These are phyloP conservation scores for Linum usitatissimum DNA, from an alignment of 345 rosid genomes.

Conservation along the genomic window DNA sequence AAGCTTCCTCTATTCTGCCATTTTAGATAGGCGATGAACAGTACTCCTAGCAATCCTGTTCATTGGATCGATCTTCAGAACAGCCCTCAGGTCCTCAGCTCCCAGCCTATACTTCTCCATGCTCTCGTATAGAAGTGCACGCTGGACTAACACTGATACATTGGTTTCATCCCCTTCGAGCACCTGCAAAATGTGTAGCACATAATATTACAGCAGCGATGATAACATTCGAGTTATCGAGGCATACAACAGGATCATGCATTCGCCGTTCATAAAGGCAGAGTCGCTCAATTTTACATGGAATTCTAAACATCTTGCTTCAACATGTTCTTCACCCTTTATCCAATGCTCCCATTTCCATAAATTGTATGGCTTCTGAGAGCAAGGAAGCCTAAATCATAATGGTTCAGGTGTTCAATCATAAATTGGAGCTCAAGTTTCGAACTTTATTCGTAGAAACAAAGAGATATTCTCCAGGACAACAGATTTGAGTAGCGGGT, in stretches of 20 bases:
- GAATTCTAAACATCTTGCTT: no score
- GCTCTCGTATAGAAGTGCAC: slow-evolving; percentile 90
- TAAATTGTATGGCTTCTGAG: no score
- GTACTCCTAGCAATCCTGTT: slow-evolving; percentile 96
- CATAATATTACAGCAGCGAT: not conserved
- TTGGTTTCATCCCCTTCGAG: slow-evolving; percentile 58
- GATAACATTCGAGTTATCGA: not conserved
- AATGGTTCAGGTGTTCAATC: no score
- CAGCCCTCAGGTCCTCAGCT: slow-evolving; percentile 88
- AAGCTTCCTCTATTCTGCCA: slow-evolving; percentile 42
- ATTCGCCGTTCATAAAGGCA: no score
- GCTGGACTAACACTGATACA: slow-evolving; percentile 68
- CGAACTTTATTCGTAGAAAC: no score
- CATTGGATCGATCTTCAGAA: slow-evolving; percentile 75
- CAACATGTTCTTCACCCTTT: no score
- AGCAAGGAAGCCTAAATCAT: no score
- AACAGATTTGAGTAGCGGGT: not conserved
- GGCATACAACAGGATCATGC: not conserved
- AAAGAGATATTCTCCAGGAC: not conserved
- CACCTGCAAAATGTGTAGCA: slow-evolving; percentile 35
- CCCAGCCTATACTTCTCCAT: slow-evolving; percentile 98
- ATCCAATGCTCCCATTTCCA: no score
- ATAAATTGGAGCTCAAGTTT: no score
- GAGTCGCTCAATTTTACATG: no score
- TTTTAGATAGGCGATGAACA: slow-evolving; percentile 71